A percentile compares a stretch with the other conserved stretches of the same genome.
These are phyloP conservation scores for Guadua angustifolia DNA, from an alignment of 176 grass and related monocot species.

Conservation along the genomic window DNA sequence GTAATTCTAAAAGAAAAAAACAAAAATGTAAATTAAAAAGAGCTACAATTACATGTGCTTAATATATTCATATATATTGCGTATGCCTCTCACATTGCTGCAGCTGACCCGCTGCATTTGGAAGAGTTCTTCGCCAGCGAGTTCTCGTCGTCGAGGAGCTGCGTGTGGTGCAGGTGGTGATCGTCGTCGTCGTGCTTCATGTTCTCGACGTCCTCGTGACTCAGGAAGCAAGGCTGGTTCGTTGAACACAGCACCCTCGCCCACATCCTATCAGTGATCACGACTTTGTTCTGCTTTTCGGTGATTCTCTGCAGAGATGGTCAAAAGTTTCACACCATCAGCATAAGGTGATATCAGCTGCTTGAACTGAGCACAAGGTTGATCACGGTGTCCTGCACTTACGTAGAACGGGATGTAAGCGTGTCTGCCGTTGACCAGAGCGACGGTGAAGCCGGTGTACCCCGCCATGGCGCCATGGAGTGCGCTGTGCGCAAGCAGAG, in stretches of 20 bases:
- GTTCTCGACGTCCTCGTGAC: constrained; percentile 66
- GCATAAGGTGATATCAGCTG: not conserved
- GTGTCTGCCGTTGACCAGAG: constrained; percentile 80
- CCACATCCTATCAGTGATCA: constrained; percentile 97
- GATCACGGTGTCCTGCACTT: constrained; percentile 16
- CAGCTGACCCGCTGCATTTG: constrained; percentile 42
- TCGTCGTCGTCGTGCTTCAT: constrained; percentile 61
- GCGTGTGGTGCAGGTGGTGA: constrained; percentile 54
- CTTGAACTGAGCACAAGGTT: not conserved
- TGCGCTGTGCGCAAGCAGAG: constrained; percentile 80
- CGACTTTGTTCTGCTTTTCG: constrained; percentile 88
- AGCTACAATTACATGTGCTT: constrained; percentile 37
- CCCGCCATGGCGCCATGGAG: constrained; percentile 91
- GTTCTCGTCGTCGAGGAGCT: constrained; percentile 37
- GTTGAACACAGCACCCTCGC: constrained; percentile 90
- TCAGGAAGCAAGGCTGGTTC: constrained; percentile 89
- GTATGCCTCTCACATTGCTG: constrained; percentile 2
- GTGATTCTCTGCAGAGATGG: constrained; percentile 68
- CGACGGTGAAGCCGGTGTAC: constrained; percentile 89
- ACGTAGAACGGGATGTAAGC: constrained; percentile 98
- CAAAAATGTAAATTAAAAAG: not conserved
- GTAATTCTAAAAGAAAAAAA: not conserved
- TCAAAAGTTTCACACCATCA: constrained; percentile 11
- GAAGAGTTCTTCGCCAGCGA: constrained; percentile 36
- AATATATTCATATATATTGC: not conserved